These are phyloP conservation scores for Amanita rubescens DNA, from an alignment of 768 basidiomycete species.

Conservation along the genomic window DNA sequence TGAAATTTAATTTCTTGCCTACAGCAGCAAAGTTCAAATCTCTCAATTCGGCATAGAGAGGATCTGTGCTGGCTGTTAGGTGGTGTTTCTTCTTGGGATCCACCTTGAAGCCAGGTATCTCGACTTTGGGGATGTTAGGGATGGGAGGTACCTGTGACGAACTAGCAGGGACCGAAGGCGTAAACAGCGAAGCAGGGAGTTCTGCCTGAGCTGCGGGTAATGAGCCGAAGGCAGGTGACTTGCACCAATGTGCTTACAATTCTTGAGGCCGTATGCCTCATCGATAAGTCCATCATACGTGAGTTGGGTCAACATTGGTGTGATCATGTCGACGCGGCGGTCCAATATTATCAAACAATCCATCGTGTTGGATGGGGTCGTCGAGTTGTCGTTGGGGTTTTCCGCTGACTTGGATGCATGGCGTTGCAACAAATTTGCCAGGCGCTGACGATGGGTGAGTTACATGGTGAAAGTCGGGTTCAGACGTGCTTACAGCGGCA, in stretches of 20 bases:
- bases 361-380: constrained; percentile 50
- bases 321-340: constrained; percentile 89
- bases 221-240: constrained; percentile 6
- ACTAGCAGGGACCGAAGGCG: constrained; percentile 37
- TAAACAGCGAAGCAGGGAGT: constrained; percentile 63
- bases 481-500: constrained; percentile 44
- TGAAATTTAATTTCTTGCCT: constrained; percentile 70
- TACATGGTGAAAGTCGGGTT: constrained; percentile 14
- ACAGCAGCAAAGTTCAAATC: constrained; percentile 92
- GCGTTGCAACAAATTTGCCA: constrained; percentile 64
- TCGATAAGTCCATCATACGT: constrained; percentile 97
- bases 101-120: constrained; percentile 49
- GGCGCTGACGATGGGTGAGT: constrained; percentile 42
- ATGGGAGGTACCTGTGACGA: constrained; percentile 31
- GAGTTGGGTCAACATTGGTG: constrained; percentile 89
- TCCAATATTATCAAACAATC: constrained; percentile 89
- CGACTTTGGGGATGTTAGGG: constrained; percentile 21
- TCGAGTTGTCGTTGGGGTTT: constrained; percentile 30
- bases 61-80: constrained; percentile 70
- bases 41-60: constrained; percentile 73
- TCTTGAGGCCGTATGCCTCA: constrained; percentile 83
- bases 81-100: constrained; percentile 89
- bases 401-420: constrained; percentile 38
- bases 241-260: constrained; percentile 44
- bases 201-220: constrained; percentile 61